These are phyloP conservation scores for Neocatenulostroma microsporum DNA, from an alignment of 2,329 filamentous ascomycete genomes.

Conservation along the genomic window DNA sequence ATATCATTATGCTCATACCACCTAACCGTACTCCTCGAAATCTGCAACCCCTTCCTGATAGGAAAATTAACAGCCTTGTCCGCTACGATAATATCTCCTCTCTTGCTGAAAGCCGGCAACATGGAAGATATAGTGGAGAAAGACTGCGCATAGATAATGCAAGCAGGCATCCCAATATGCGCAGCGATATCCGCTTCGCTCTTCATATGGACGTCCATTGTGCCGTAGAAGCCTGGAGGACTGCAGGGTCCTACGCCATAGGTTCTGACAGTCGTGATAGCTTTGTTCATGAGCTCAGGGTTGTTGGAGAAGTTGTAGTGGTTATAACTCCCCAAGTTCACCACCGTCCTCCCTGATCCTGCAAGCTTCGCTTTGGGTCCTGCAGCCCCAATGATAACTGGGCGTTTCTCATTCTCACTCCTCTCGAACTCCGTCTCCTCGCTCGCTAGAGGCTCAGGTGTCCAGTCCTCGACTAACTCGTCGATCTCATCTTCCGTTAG, in stretches of 20 bases:
- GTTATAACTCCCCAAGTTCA: slow-evolving; percentile 90
- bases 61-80: slow-evolving; percentile 90
- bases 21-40: slow-evolving; percentile 78
- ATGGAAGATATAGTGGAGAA: slow-evolving; percentile 97
- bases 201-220: slow-evolving; percentile 96
- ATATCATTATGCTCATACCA: slow-evolving; percentile 98
- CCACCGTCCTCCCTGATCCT: slow-evolving; percentile 66
- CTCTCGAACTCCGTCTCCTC: slow-evolving; percentile 67
- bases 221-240: slow-evolving; percentile 95
- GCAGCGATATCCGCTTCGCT: slow-evolving; percentile 88
- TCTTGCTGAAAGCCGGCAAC: slow-evolving; percentile 93
- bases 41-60: slow-evolving; percentile 88
- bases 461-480: slow-evolving; percentile 93
- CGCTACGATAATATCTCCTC: slow-evolving; percentile 93
- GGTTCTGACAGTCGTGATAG: slow-evolving; percentile 83
- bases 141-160: slow-evolving; percentile 91
- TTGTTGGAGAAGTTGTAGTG: slow-evolving; percentile 96
- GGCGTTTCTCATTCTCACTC: slow-evolving; percentile 72
- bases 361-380: slow-evolving; percentile 79
- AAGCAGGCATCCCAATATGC: slow-evolving; percentile 77
- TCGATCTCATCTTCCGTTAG: slow-evolving; percentile 95
- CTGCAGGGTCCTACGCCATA: slow-evolving; percentile 97
- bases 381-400: slow-evolving; percentile 81
- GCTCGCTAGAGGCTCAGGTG: slow-evolving; percentile 80
- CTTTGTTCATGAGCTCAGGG: slow-evolving; percentile 88